A percentile compares a stretch with the other conserved stretches of the same genome.
These are phyloP conservation scores for Chlamydomonas eustigma DNA, from an alignment of 139 green algal species.

Conservation along the genomic window DNA sequence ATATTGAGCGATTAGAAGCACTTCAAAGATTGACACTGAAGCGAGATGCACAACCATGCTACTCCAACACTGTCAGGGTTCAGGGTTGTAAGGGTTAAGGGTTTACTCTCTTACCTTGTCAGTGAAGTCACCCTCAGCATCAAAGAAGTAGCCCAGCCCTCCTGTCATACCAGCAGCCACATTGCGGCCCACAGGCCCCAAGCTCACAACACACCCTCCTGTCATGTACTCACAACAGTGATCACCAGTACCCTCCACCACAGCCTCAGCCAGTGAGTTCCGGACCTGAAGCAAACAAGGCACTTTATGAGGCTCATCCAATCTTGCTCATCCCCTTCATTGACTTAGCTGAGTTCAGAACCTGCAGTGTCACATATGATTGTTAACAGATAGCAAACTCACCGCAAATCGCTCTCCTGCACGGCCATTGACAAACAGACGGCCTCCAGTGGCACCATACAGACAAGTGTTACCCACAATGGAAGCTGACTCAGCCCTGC, in stretches of 20 bases:
- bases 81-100: no score
- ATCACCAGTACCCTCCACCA: slow-evolving; percentile 95
- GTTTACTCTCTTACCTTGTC: slow-evolving; percentile 70
- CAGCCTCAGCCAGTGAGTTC: slow-evolving; percentile 88
- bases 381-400: no score
- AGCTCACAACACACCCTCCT: slow-evolving; percentile 14
- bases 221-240: slow-evolving; percentile 92
- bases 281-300: no score
- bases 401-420: slow-evolving; percentile 69
- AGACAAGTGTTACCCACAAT: slow-evolving; percentile 98
- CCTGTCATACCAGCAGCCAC: slow-evolving; percentile 95
- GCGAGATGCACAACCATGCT: no score
- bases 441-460: slow-evolving; percentile 94
- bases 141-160: slow-evolving; percentile 95
- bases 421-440: slow-evolving; percentile 87
- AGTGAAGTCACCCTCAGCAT: slow-evolving; percentile 87
- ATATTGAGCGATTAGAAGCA: no score
- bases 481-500: slow-evolving; percentile 58
- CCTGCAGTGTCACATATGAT: no score
- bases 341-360: no score
- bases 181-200: slow-evolving; percentile 90
- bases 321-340: no score
- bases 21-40: no score
- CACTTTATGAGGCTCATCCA: background rate
- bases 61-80: no score